Evolutionary conservation across 2,329 filamentous ascomycete genomes (phyloP).

Genomic region (Shiraia bambusicola): DNA sequence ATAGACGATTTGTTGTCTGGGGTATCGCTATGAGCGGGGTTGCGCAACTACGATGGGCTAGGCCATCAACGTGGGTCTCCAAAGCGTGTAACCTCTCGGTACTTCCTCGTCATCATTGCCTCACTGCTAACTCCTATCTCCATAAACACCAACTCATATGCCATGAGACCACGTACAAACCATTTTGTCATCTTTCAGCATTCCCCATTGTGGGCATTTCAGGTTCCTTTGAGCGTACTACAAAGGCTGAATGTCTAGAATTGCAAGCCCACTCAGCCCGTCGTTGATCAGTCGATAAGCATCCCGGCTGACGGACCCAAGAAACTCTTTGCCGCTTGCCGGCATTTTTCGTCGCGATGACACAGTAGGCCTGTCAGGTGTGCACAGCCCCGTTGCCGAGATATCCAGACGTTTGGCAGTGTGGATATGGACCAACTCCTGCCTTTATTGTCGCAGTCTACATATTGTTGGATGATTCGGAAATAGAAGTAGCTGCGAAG

Average conservation of each 20-base stretch:
- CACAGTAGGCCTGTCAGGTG: too few relatives aligned
- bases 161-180: not conserved
- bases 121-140: constrained; percentile 12
- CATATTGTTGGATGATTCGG: constrained; percentile 1
- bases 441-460: constrained; percentile 1
- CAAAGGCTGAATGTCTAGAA: not conserved
- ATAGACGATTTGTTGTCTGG: constrained; percentile 29
- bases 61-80: constrained; percentile 34
- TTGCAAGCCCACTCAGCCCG: constrained; percentile 7
- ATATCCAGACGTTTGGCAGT: constrained; percentile 26
- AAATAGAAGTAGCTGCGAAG: too few relatives aligned
- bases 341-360: constrained; percentile 16
- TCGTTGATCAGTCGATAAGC: constrained; percentile 24
- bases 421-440: constrained; percentile 9
- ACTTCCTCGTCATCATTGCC: constrained; percentile 17
- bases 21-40: constrained; percentile 37
- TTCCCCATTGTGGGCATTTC: not conserved
- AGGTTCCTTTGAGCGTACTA: not conserved
- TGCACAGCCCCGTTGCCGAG: constrained; percentile 38
- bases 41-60: constrained; percentile 21
- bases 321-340: constrained; percentile 26
- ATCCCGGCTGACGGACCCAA: constrained; percentile 40
- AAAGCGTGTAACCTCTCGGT: constrained; percentile 26
- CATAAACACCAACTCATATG: not conserved
- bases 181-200: not conserved